These are phyloP conservation scores for Solanum rostratum DNA, from an alignment of 257 asterid species.

Conservation along the genomic window DNA sequence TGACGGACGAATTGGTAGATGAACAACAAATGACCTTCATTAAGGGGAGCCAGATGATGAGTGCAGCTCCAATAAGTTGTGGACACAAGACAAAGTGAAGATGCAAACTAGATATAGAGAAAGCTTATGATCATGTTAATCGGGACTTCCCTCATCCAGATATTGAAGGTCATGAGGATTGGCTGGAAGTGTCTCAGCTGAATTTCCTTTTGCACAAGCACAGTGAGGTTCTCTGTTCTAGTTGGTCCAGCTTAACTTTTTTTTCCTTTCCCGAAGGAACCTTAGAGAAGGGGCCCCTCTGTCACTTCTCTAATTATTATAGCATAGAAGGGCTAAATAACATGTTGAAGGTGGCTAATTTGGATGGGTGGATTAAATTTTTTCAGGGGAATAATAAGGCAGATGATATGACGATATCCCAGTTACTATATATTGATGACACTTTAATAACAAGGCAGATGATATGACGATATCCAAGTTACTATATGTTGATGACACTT, in stretches of 20 bases:
- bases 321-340: not conserved
- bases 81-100: not conserved
- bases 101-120: not conserved
- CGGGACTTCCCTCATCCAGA: no score
- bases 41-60: not conserved
- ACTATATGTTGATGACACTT: no score
- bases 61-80: not conserved
- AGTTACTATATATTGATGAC: no score
- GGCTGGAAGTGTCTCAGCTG: not conserved
- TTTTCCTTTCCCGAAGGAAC: not conserved
- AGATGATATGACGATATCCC: not conserved
- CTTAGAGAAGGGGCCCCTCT: not conserved
- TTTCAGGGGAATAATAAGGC: not conserved
- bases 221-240: not conserved
- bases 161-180: no score
- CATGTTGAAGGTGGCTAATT: not conserved
- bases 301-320: not conserved
- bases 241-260: not conserved
- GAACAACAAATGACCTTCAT: not conserved
- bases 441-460: not conserved
- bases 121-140: no score
- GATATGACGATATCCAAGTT: not conserved
- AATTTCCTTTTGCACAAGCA: not conserved
- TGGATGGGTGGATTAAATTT: not conserved
- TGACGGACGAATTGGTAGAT: not conserved